Base-by-base conservation (phyloP, 345 rosid genomes). In the Aethionema arabicum region DNA sequence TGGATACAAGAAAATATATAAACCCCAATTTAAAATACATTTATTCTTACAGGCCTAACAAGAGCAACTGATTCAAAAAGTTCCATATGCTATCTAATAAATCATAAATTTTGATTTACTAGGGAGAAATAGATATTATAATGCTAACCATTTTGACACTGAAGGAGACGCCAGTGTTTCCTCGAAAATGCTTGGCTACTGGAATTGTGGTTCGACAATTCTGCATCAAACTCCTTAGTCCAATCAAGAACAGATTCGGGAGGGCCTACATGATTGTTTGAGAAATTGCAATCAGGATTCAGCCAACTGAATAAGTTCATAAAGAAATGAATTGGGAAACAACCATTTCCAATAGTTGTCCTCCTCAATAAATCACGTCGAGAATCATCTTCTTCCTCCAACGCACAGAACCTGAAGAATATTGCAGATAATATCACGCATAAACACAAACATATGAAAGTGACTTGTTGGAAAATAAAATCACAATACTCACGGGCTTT, bases 151-250 rank as follows among this genome's bases (percentile, higher is more conserved):
- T 95, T 95, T 86, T 88, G 98, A 79, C 96, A 95, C 73, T 95
- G 99, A 48, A 95, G 83, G 72, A 90, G 99, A 61, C 98, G 99
- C 99, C 99, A 95, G 69, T 88, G 92, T 79, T 90, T 95, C 66
- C 91, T 79, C 3, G 96, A 84, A 79, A 93, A 93, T 66, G 96
- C 95, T 80, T 90, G 99, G 77, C 81, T 87, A 70, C 72, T 80
- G 61, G 81, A 72, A 74, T 81, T 86, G 56, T 90, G 85, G 77
- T 80, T 83, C 31, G 91, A 76, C 50, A 88, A 75, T 57, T 90
- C 93, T 29, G 78, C 80, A 59, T 85, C 91, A 53, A 80, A 62
- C 72, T 88, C 99, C 63, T 68, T 82, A 39, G 99, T 95, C 99
- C 99, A 90, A 75, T 95, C 99, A 35, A 80, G 51, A 37, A 90